These are phyloP conservation scores for Colletotrichum musae DNA, from an alignment of 2,329 filamentous ascomycete species.

Conservation along the genomic window DNA sequence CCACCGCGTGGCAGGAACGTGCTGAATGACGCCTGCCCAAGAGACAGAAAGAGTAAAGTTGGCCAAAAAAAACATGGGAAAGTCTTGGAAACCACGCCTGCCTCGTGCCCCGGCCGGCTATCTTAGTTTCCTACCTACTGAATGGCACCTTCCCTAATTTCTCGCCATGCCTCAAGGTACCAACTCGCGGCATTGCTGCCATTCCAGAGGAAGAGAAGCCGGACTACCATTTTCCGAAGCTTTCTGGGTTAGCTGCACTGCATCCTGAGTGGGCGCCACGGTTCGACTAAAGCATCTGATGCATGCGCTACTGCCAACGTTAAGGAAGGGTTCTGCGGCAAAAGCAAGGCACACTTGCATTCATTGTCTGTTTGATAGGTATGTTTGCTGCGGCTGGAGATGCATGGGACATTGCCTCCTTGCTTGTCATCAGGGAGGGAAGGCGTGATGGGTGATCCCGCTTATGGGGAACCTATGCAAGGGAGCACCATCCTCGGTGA, in stretches of 20 bases:
- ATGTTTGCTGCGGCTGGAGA: conserved; percentile 2
- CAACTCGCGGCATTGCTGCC: conserved; percentile 1
- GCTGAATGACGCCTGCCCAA: conserved; percentile 7
- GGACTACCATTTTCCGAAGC: conserved; percentile 5
- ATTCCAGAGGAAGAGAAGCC: conserved; percentile 6
- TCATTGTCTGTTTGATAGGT: conserved; percentile 1
- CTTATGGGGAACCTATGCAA: neutral
- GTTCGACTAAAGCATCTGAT: conserved; percentile 5
- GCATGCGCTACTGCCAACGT: conserved; percentile 22
- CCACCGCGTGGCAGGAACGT: conserved; percentile 38
- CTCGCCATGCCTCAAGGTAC: conserved; percentile 14
- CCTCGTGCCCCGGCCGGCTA: conserved; percentile 9
- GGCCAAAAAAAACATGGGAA: conserved; percentile 7
- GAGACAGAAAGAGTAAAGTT: conserved; percentile 1
- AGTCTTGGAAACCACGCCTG: conserved; percentile 17
- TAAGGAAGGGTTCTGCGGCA: conserved; percentile 11
- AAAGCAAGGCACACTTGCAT: neutral
- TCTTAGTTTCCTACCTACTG: neutral
- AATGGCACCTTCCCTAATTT: conserved; percentile 21
- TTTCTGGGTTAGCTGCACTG: conserved; percentile 1
- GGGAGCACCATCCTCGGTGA: neutral
- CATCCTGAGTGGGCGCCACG: conserved; percentile 36
- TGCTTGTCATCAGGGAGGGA: neutral
- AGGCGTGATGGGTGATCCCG: neutral
- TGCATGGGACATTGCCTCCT: conserved; percentile 5